Conservation (phyloP, 2,329 filamentous ascomycete genomes). For the Dactylonectria macrodidyma region DNA sequence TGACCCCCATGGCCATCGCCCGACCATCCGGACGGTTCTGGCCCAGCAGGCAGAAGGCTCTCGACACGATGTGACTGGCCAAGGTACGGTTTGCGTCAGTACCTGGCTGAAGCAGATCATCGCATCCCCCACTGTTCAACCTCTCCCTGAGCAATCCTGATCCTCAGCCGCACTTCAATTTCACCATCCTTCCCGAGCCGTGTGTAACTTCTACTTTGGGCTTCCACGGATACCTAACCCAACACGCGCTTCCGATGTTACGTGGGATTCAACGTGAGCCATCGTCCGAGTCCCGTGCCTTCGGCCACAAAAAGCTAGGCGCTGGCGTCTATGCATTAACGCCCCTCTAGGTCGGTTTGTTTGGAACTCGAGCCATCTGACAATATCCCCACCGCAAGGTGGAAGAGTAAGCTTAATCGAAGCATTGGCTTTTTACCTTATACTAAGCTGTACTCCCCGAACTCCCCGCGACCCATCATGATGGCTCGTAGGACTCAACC, state of each 20-base stretch:
- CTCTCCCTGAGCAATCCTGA: neutral
- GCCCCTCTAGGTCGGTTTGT: neutral
- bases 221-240: neutral
- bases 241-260: constrained; percentile 3
- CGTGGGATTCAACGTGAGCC: constrained; percentile 5
- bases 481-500: neutral
- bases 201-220: neutral
- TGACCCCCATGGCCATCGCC: constrained; percentile 3
- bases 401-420: constrained; percentile 43
- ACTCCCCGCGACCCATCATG: constrained; percentile 32
- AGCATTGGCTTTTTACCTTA: constrained; percentile 3
- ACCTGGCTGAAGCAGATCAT: constrained; percentile 31
- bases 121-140: neutral
- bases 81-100: constrained; percentile 16
- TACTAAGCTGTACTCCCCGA: constrained; percentile 24
- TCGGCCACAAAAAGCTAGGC: neutral
- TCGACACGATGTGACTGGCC: constrained; percentile 15
- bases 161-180: constrained; percentile 7
- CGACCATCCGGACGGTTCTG: constrained; percentile 5
- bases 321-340: neutral
- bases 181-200: neutral
- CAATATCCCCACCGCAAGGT: neutral
- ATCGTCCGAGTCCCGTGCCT: constrained; percentile 10
- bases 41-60: constrained; percentile 6
- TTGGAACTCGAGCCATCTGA: neutral